phyloP scores from a whole-genome alignment of 768 basidiomycete genomes.

The Calocybe indica region DNA sequence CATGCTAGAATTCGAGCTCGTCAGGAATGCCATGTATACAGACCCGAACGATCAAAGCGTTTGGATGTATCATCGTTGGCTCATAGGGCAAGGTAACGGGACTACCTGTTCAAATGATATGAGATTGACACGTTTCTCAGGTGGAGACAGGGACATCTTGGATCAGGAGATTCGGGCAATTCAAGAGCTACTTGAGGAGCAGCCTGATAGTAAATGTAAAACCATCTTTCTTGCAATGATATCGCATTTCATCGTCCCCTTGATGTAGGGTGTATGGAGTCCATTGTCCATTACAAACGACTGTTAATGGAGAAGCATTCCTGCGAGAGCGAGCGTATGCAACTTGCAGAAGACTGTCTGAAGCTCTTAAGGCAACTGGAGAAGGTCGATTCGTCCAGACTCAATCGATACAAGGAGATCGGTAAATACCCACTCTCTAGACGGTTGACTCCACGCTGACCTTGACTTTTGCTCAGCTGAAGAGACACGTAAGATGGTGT shows the following conservation, averaged over 20 bases:
- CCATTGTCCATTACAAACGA: conserved; percentile 76
- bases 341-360: conserved; percentile 39
- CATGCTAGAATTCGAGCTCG: conserved; percentile 79
- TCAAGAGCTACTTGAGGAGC: conserved; percentile 78
- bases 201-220: conserved; percentile 89
- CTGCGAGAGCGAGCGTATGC: conserved; percentile 21
- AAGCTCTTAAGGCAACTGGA: conserved; percentile 51
- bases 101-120: neutral
- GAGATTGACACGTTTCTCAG: conserved; percentile 27
- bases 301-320: conserved; percentile 52
- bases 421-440: conserved; percentile 27
- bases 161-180: conserved; percentile 74
- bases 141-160: conserved; percentile 51
- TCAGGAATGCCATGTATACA: conserved; percentile 92
- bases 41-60: conserved; percentile 95
- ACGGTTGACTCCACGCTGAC: neutral
- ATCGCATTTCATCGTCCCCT: conserved; percentile 2
- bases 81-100: conserved; percentile 69
- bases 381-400: conserved; percentile 60
- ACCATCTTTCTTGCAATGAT: conserved; percentile 12
- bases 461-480: neutral
- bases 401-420: conserved; percentile 62
- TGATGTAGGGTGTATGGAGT: conserved; percentile 86
- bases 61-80: conserved; percentile 99
- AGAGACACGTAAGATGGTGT: neutral